Evolutionary conservation across 2,329 filamentous ascomycete species (phyloP), one percentile per base, ranked within the genome.

Genomic region (Monilinia fructigena): DNA sequence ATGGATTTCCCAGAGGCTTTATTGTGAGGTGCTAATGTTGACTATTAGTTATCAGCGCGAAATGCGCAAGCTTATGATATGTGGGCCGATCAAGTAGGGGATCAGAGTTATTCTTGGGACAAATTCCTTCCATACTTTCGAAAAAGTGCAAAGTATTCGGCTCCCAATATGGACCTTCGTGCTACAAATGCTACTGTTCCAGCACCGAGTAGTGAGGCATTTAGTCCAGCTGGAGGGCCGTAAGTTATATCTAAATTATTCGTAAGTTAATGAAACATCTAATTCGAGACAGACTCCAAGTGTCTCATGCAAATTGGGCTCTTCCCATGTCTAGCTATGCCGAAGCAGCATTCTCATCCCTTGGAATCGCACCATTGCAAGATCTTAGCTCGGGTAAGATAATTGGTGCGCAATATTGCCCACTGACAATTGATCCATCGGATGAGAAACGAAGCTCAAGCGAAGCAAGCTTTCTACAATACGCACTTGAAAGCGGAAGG

Each of bases 271-370:
- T 7, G 20, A 23, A 23, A 48, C 47, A 48, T 11, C 20, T 48
- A 48, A 48, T 23, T 31, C 2, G 20, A 48, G 12, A n/a, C 31
- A 60, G 56, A 18, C 60, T 63, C 16, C 60, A 45, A 20, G 60
- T 64, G 10, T 64, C 61, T 18, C 53, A 64, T 35, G 35, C 61
- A 47, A 64, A 64, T 16, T 64, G 52, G 61, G 61, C 52, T n/a
- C 31, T 48, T 23, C 61, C 60, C 14, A 53, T 63, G 11, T 42
- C 48, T 28, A 63, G 48, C 38, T 64, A 42, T 26, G 50, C 53
- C n/a, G 12, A 64, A 64, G 52, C 14, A 45, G 61, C 50, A 55
- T 64, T 64, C 38, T 53, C 47, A n/a, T 60, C 56, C 11, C 54
- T 54, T 53, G 60, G 60, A 12, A 63, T 54, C 53, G 10, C 12